Evolutionary conservation across 192 early-diverging fungal genomes (phyloP).

Genomic region (Umbelopsis sp.): DNA sequence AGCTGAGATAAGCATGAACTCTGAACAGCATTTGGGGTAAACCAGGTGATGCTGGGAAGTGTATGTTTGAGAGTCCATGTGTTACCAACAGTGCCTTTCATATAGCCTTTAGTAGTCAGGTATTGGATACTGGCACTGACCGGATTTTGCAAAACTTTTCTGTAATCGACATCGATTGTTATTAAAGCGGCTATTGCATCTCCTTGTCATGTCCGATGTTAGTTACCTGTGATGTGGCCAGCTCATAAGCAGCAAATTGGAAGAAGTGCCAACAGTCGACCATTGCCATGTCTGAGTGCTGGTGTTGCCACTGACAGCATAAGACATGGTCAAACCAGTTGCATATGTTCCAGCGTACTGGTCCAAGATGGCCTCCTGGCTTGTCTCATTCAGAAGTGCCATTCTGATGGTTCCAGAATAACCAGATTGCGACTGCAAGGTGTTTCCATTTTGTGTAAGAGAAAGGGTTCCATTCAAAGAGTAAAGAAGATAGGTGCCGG

Average conservation of each 20-base stretch:
- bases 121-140: slow-evolving; percentile 41
- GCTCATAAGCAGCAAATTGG: slow-evolving; percentile 43
- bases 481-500: slow-evolving; percentile 48
- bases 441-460: slow-evolving; percentile 33
- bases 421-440: slow-evolving; percentile 14
- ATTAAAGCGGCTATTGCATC: background rate
- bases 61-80: slow-evolving; percentile 48
- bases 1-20: slow-evolving; percentile 34
- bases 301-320: slow-evolving; percentile 36
- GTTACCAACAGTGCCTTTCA: slow-evolving; percentile 50
- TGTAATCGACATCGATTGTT: background rate
- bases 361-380: slow-evolving; percentile 47
- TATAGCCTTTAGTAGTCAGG: slow-evolving; percentile 50
- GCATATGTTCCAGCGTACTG: slow-evolving; percentile 47
- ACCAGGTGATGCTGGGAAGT: slow-evolving; percentile 38
- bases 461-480: slow-evolving; percentile 41
- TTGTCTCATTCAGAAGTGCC: slow-evolving; percentile 30
- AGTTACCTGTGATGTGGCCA: slow-evolving; percentile 54
- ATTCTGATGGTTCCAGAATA: slow-evolving; percentile 51
- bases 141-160: background rate
- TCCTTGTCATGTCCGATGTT: slow-evolving; percentile 3
- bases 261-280: slow-evolving; percentile 42
- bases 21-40: slow-evolving; percentile 32
- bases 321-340: slow-evolving; percentile 47
- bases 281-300: slow-evolving; percentile 33